These are phyloP conservation scores for Phyllosticta citrichinensis DNA, from an alignment of 2,329 filamentous ascomycete genomes.

Conservation along the genomic window DNA sequence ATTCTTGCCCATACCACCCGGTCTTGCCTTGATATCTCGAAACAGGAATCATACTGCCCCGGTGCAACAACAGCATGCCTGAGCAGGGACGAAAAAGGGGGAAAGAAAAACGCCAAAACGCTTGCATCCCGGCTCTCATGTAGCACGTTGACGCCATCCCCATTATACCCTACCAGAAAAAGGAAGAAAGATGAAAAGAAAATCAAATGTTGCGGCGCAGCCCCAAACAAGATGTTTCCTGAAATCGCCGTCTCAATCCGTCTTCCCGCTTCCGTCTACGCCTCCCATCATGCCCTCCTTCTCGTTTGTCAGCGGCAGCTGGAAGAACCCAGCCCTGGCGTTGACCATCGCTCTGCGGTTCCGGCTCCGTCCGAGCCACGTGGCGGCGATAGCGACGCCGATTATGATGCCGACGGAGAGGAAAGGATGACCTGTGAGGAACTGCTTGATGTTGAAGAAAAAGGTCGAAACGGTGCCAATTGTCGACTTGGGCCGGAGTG, in stretches of 20 bases:
- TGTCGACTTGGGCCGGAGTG: slow-evolving; percentile 69
- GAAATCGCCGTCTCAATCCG: slow-evolving; percentile 17
- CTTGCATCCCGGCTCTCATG: background rate
- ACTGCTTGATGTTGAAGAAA: slow-evolving; percentile 41
- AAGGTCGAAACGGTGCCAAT: slow-evolving; percentile 61
- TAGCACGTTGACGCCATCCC: background rate
- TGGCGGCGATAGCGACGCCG: slow-evolving; percentile 44
- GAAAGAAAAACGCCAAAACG: background rate
- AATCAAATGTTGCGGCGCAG: background rate
- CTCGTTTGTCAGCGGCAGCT: slow-evolving; percentile 41
- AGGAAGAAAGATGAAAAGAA: background rate
- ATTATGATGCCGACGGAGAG: slow-evolving; percentile 45
- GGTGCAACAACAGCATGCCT: background rate
- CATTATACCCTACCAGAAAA: background rate
- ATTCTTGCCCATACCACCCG: background rate
- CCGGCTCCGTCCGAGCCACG: slow-evolving; percentile 24
- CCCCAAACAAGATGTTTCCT: background rate
- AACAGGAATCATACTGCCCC: background rate
- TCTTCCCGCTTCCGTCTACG: slow-evolving; percentile 13
- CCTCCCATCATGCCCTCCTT: slow-evolving; percentile 54
- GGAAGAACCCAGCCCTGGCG: slow-evolving; percentile 43
- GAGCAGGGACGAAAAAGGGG: background rate
- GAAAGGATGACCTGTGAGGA: slow-evolving; percentile 35
- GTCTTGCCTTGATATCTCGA: background rate
- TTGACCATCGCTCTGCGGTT: slow-evolving; percentile 31